Conservation (phyloP, 768 basidiomycete species). For the Pilatotrama ljubarskyi region DNA sequence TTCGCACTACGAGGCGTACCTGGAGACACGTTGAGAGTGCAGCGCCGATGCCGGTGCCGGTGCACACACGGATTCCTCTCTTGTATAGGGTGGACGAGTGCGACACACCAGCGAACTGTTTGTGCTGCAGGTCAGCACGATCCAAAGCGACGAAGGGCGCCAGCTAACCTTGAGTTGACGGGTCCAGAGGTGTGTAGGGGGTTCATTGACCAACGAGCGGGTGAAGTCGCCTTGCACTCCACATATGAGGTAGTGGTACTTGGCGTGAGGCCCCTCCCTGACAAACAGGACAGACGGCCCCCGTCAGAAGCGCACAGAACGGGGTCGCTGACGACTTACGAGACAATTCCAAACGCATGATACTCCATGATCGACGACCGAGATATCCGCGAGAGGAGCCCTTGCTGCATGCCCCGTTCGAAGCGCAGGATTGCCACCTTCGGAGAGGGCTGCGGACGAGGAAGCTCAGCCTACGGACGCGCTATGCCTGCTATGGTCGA, state of each 20-base stretch:
- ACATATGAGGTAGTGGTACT: constrained; percentile 46
- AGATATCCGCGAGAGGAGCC: constrained; percentile 43
- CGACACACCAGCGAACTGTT: constrained; percentile 44
- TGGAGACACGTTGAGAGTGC: constrained; percentile 46
- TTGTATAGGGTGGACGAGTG: constrained; percentile 45
- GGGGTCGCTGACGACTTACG: constrained; percentile 24
- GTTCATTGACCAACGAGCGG: constrained; percentile 40
- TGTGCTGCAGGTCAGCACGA: neutral
- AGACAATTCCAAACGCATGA: constrained; percentile 46
- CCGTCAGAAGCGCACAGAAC: constrained; percentile 4
- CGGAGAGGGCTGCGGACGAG: constrained; percentile 37
- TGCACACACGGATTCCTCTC: constrained; percentile 46
- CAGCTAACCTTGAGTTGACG: constrained; percentile 42
- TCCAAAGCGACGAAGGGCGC: neutral
- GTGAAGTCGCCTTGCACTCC: constrained; percentile 51
- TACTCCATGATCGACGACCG: constrained; percentile 45
- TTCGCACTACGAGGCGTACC: constrained; percentile 20
- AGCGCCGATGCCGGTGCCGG: constrained; percentile 47
- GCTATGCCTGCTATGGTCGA: constrained; percentile 9
- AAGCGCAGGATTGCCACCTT: constrained; percentile 45
- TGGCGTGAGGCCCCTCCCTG: constrained; percentile 42
- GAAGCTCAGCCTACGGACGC: neutral
- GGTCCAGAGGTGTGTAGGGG: constrained; percentile 43
- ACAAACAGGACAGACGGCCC: constrained; percentile 1
- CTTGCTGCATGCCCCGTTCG: constrained; percentile 47